These are phyloP conservation scores for Tanacetum coccineum DNA, from an alignment of 129 eudicot species.

Conservation along the genomic window DNA sequence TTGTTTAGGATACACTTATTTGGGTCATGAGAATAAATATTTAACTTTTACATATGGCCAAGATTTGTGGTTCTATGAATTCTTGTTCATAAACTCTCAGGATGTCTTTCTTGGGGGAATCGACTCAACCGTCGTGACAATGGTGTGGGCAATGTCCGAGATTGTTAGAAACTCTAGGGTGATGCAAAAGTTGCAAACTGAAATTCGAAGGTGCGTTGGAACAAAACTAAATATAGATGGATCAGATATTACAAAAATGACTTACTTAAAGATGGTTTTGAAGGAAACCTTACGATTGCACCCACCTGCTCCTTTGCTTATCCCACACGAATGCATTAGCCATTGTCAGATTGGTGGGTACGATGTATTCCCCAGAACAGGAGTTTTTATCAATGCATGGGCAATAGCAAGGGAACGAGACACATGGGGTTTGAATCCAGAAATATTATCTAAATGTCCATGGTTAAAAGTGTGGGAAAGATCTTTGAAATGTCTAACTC, in stretches of 20 bases:
- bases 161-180: conserved; percentile 33
- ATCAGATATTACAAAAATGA: conserved; percentile 20
- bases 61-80: background rate
- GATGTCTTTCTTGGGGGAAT: conserved; percentile 30
- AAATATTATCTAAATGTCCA: no score
- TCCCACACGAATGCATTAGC: conserved; percentile 31
- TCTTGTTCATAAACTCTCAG: conserved; percentile 17
- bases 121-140: conserved; percentile 20
- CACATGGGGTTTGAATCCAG: conserved; percentile 29
- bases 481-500: no score
- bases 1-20: background rate
- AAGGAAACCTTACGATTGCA: conserved; percentile 41
- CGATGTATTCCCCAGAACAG: conserved; percentile 24
- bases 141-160: conserved; percentile 46
- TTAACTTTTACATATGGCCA: background rate
- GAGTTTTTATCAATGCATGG: conserved; percentile 33
- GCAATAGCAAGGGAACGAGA: conserved; percentile 35
- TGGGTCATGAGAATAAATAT: background rate
- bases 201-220: conserved; percentile 28
- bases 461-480: no score
- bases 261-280: conserved; percentile 36
- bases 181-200: conserved; percentile 35
- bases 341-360: conserved; percentile 28
- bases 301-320: conserved; percentile 30
- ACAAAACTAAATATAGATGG: conserved; percentile 8